Conservation (phyloP, 331 rosid species). For the Spiraea crenata region DNA sequence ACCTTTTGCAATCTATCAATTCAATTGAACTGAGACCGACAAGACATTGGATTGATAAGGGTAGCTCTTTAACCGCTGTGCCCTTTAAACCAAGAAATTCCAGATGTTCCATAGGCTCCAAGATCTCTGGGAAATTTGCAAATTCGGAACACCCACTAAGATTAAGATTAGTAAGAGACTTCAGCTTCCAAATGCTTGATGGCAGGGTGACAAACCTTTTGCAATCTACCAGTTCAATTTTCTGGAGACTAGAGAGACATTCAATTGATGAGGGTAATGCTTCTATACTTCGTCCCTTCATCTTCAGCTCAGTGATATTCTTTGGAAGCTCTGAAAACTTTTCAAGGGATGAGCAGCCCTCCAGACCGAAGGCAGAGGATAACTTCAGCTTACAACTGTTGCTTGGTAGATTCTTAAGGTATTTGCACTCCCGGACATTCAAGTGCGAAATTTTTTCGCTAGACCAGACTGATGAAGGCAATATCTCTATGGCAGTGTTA, state of each 20-base stretch:
- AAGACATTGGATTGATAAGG: too few species aligned
- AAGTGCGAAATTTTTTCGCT: not conserved
- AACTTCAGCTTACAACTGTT: not conserved
- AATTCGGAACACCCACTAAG: too few species aligned
- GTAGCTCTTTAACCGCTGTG: too few species aligned
- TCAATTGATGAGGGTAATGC: not conserved
- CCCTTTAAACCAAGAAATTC: too few species aligned
- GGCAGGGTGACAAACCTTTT: not conserved
- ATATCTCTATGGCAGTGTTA: not conserved
- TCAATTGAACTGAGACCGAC: too few species aligned
- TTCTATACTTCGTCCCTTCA: not conserved
- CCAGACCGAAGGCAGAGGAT: not conserved
- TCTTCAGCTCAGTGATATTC: not conserved
- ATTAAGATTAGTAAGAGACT: too few species aligned
- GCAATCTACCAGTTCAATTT: not conserved
- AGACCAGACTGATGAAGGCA: not conserved
- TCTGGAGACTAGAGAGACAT: not conserved
- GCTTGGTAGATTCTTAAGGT: not conserved
- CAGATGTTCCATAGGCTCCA: too few species aligned
- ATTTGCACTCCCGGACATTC: not conserved
- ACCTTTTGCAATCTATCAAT: too few species aligned
- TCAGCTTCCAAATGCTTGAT: too few species aligned
- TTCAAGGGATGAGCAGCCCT: not conserved
- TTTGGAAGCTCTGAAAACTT: not conserved
- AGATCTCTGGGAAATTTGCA: too few species aligned